Evolutionary conservation across 1,139 yeast species (phyloP).

Genomic region (Debaryomyces fabryi): DNA sequence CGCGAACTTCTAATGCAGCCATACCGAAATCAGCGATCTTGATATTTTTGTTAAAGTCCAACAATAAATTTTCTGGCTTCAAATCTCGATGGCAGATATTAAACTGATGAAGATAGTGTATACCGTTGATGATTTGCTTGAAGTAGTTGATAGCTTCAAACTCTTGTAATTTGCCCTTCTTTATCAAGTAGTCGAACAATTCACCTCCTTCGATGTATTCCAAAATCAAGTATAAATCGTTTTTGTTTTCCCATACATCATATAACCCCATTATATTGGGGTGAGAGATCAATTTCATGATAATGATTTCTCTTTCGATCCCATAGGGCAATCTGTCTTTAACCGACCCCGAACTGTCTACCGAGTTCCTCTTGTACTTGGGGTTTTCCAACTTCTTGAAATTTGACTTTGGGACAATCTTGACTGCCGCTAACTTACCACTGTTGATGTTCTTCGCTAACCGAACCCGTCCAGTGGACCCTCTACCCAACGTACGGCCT

Average conservation of each 20-base stretch:
- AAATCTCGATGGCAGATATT: constrained; percentile 95
- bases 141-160: constrained; percentile 88
- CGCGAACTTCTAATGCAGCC: constrained; percentile 97
- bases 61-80: constrained; percentile 88
- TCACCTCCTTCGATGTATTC: constrained; percentile 99
- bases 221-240: constrained; percentile 84
- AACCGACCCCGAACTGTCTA: constrained; percentile 39
- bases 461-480: constrained; percentile 92
- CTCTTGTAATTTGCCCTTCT: constrained; percentile 86
- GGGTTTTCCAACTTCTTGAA: constrained; percentile 59
- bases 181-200: constrained; percentile 85
- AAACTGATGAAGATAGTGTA: constrained; percentile 89
- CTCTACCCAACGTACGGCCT: constrained; percentile 92
- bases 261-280: constrained; percentile 94
- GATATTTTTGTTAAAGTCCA: constrained; percentile 85
- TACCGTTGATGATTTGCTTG: constrained; percentile 90
- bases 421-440: constrained; percentile 93
- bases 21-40: constrained; percentile 98
- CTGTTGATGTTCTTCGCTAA: constrained; percentile 84
- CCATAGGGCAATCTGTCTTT: constrained; percentile 82
- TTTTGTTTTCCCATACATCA: constrained; percentile 98
- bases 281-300: constrained; percentile 87
- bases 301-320: constrained; percentile 93
- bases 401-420: constrained; percentile 86
- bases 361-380: constrained; percentile 38